Base-by-base conservation (phyloP, 148 eudicot species). In the Gaultheria prostrata region DNA sequence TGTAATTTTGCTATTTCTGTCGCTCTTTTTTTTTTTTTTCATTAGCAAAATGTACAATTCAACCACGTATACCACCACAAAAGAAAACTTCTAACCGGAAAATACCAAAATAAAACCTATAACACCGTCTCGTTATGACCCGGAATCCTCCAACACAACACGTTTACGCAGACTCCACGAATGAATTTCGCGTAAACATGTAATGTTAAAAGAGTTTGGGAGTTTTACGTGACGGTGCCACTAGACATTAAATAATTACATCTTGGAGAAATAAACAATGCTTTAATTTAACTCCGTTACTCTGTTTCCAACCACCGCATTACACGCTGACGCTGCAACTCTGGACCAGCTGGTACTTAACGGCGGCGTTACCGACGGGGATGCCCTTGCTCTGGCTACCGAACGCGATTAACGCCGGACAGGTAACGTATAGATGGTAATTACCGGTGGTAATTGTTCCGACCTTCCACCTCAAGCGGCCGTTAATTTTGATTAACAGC, bases 301-400 rank as follows among this genome's bases (percentile, higher is more conserved):
- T 18, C 3, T 65, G 61, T 11, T n/a, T n/a, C n/a, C 53, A 33
- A 33, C 48, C 24, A 1, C 65, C 28, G 7, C 21, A 69, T 90
- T 87, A 93, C 13, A 93, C 87, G 76, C 84, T 92, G 82, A 95
- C 98, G 46, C 84, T 70, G 87, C 98, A 95, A 8, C 84, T 85
- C 87, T 87, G 88, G 18, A 82, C 76, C 5, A 94, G 86, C 87
- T 92, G 95, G 80, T 91, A 93, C 88, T 95, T 95, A 33, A 94
- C 69, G 35, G 88, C 92, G 73, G 88, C 92, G 73, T 85, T 87
- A 10, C 88, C 93, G 21, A 91, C 83, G 12, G 46, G 45, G 13
- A 87, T 54, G 0, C 93, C 94, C 14, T 81, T 32, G 51, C 18
- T 81, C 14, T 81, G 83, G 77, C 88, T 87, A 0, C 96, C 94